These are phyloP conservation scores for Yamadazyma dushanensis DNA, from an alignment of 1,139 yeast species.

Conservation along the genomic window DNA sequence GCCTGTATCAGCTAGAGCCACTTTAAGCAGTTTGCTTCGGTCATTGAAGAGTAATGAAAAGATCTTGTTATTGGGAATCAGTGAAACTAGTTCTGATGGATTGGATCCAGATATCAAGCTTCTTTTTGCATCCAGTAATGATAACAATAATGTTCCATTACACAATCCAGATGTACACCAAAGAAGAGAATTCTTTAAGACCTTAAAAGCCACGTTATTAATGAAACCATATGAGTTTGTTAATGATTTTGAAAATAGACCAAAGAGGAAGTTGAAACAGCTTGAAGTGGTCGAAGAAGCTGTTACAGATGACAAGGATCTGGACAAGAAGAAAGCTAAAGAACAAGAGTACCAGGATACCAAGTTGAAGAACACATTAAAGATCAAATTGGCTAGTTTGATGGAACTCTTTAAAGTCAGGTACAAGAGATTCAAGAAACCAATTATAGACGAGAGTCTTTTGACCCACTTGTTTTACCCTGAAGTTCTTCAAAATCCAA, in stretches of 20 bases:
- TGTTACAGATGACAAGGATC: slow-evolving; percentile 14
- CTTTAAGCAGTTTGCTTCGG: slow-evolving; percentile 68
- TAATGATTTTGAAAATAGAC: slow-evolving; percentile 52
- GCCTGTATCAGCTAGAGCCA: slow-evolving; percentile 68
- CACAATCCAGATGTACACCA: slow-evolving; percentile 37
- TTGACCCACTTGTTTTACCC: slow-evolving; percentile 80
- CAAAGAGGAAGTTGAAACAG: slow-evolving; percentile 45
- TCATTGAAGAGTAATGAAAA: slow-evolving; percentile 72
- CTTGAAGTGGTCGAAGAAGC: slow-evolving; percentile 28
- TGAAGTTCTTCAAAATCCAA: slow-evolving; percentile 35
- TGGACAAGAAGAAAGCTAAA: slow-evolving; percentile 38
- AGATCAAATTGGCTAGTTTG: slow-evolving; percentile 79
- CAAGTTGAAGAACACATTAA: slow-evolving; percentile 77
- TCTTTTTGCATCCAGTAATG: slow-evolving; percentile 53
- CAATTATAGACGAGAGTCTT: slow-evolving; percentile 75
- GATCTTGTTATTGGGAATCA: slow-evolving; percentile 73
- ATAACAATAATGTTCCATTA: slow-evolving; percentile 50
- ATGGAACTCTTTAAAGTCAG: slow-evolving; percentile 88
- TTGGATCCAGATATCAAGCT: slow-evolving; percentile 39
- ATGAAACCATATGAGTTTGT: slow-evolving; percentile 68
- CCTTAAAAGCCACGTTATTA: slow-evolving; percentile 53
- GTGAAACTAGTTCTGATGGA: slow-evolving; percentile 46
- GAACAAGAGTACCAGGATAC: slow-evolving; percentile 71
- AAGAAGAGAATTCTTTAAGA: slow-evolving; percentile 55
- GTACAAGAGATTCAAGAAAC: slow-evolving; percentile 87